Evolutionary conservation across 2,329 filamentous ascomycete species (phyloP).

Genomic region (Ustulina deusta): DNA sequence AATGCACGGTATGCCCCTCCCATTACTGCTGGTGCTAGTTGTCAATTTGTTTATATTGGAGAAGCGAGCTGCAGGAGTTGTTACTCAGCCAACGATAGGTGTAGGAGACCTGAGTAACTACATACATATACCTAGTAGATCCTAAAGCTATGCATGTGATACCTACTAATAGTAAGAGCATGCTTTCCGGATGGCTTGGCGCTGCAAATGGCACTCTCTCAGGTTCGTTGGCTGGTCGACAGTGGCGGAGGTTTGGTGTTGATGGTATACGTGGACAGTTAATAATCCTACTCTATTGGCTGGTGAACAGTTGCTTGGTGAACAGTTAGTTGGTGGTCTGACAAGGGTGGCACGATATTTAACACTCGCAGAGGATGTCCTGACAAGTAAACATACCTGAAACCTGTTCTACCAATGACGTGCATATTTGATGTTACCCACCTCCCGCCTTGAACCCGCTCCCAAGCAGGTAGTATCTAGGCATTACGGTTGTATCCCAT

Average conservation of each 20-base stretch:
- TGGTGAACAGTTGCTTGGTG: not conserved
- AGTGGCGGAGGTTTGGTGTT: not conserved
- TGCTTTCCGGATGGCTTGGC: conserved; percentile 5
- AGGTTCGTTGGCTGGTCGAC: conserved; percentile 18
- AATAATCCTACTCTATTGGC: conserved; percentile 6
- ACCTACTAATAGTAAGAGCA: not conserved
- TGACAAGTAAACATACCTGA: conserved; percentile 3
- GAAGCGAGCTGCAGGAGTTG: not conserved
- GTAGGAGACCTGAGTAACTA: not conserved
- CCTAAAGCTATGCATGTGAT: not conserved
- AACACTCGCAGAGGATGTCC: conserved; percentile 2
- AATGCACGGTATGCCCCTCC: not conserved
- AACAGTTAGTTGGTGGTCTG: conserved; percentile 11
- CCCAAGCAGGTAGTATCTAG: conserved; percentile 1
- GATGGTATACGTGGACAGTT: not conserved
- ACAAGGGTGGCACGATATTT: conserved; percentile 8
- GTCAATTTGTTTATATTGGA: not conserved
- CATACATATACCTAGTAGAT: not conserved
- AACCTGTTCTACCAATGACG: conserved; percentile 6
- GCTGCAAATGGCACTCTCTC: not conserved
- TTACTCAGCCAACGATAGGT: not conserved
- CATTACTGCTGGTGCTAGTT: not conserved
- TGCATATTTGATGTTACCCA: conserved; percentile 4
- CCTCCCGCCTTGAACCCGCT: conserved; percentile 4
- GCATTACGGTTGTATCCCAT: conserved; percentile 4